phyloP scores from a whole-genome alignment of 805 yeast genomes.

The Kodamaea restingae region DNA sequence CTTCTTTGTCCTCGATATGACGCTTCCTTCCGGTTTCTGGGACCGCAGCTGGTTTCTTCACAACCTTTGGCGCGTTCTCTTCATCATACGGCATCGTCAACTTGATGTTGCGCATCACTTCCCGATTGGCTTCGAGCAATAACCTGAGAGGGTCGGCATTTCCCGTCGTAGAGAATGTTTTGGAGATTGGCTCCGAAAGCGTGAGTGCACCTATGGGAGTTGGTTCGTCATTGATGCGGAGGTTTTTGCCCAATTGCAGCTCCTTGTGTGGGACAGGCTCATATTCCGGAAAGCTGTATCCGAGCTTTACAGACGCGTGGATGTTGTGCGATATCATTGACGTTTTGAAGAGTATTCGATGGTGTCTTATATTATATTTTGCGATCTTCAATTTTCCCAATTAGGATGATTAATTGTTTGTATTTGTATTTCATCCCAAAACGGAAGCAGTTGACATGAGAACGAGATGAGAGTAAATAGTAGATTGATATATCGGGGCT shows the following conservation, averaged over 20 bases:
- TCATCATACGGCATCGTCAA: conserved; percentile 17
- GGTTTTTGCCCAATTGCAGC: conserved; percentile 15
- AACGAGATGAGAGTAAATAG: no score
- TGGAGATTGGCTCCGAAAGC: conserved; percentile 14
- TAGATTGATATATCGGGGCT: no score
- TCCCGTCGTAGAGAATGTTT: conserved; percentile 8
- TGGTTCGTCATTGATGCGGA: conserved; percentile 16
- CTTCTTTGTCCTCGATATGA: not conserved
- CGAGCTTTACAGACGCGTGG: conserved; percentile 13
- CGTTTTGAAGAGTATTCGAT: not conserved
- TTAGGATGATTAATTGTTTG: conserved; percentile 13
- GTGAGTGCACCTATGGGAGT: conserved; percentile 9
- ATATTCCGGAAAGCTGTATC: conserved; percentile 10
- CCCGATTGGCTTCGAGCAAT: conserved; percentile 17
- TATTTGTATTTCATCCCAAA: conserved; percentile 8
- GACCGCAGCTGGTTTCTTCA: not conserved
- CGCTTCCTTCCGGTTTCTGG: conserved; percentile 3
- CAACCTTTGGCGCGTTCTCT: not conserved
- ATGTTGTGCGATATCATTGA: conserved; percentile 9
- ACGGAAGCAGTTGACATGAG: no score
- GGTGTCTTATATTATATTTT: conserved; percentile 2
- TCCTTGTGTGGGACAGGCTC: conserved; percentile 12
- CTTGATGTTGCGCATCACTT: conserved; percentile 12
- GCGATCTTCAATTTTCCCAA: conserved; percentile 7
- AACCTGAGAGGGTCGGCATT: conserved; percentile 21